Base-by-base conservation (phyloP, 345 rosid genomes). In the Ceriops decandra region DNA sequence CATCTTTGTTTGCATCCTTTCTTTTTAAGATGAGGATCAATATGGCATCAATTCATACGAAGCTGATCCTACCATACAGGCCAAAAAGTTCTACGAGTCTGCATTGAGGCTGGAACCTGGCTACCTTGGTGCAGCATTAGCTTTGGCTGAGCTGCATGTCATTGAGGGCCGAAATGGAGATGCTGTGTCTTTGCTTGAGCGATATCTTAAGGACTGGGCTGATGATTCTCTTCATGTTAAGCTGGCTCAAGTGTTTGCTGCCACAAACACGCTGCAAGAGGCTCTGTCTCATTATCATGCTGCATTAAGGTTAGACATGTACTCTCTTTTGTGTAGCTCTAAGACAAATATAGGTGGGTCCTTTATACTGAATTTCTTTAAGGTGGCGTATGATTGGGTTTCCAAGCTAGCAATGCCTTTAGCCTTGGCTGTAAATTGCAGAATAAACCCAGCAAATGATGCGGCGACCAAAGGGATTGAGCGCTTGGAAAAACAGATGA, bases 171-270 rank as follows among this genome's bases (percentile, higher is more conserved):
- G 93, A 75, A 88, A 83, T 68, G 91, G 88, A 59, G 99, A 95
- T 78, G 99, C 99, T 11, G 90, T 90, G 51, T 88, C 95, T 60
- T 81, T 95, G 67, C 98, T 95, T n/a, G 90, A 95, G 79, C 83
- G 93, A 31, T 95, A 91, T 81, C 92, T 95, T 46, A 88, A 95
- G 84, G 96, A 91, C 67, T 95, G 98, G 98, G 92, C 93, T 68
- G 99, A 95, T 78, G 99, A 91, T 69, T 91, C 96, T 69, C 95
- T 91, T 82, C 99, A 95, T 74, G 93, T 91, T 69, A 95, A 91
- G 82, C 69, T 95, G 81, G 98, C 99, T 79, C 96, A 95, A 87
- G 96, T 95, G 53, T 90, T 88, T 84, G 89, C 98, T 35, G 86
- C 90, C 9, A 92, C 95, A 49, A 84, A 85, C 84, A 84, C 81